phyloP scores from a whole-genome alignment of 2,329 filamentous ascomycete genomes.

The Salinomyces thailandicus region DNA sequence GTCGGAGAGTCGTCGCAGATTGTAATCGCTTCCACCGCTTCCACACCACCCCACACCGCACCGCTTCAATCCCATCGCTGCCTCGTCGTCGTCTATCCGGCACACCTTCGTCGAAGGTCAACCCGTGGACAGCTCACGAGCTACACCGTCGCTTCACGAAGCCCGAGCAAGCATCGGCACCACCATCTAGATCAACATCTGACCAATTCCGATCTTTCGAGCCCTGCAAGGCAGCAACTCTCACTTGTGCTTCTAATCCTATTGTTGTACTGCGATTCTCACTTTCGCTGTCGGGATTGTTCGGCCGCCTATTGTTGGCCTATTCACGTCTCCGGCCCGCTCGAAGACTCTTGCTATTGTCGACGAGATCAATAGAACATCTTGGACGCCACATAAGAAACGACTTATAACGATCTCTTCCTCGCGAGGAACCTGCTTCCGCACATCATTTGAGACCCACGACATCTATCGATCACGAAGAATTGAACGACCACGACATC shows the following conservation, averaged over 20 bases:
- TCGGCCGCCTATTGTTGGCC: conserved; percentile 16
- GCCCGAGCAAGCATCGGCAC: conserved; percentile 14
- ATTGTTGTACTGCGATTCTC: conserved; percentile 13
- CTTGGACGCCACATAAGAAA: conserved; percentile 9
- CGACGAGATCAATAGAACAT: conserved; percentile 17
- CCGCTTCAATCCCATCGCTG: no score
- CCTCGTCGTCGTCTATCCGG: no score
- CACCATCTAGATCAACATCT: conserved; percentile 16
- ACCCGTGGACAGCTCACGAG: conserved; percentile 10
- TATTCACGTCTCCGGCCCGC: conserved; percentile 9
- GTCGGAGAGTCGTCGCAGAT: conserved; percentile 22
- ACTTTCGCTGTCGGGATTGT: conserved; percentile 5
- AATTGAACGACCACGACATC: conserved; percentile 10
- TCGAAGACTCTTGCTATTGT: conserved; percentile 18
- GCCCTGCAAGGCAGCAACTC: conserved; percentile 22
- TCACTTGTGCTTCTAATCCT: conserved; percentile 20
- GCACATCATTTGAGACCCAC: not conserved
- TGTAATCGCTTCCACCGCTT: no score
- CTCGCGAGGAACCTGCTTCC: conserved; percentile 1
- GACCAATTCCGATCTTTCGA: conserved; percentile 17
- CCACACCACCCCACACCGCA: no score
- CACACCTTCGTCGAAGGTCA: no score
- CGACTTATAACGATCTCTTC: conserved; percentile 6
- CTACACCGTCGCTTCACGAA: conserved; percentile 19
- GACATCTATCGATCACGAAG: conserved; percentile 2